Evolutionary conservation across 768 basidiomycete genomes (phyloP), one percentile per base, ranked within the genome.

Genomic region (Candolleomyces aberdarensis): DNA sequence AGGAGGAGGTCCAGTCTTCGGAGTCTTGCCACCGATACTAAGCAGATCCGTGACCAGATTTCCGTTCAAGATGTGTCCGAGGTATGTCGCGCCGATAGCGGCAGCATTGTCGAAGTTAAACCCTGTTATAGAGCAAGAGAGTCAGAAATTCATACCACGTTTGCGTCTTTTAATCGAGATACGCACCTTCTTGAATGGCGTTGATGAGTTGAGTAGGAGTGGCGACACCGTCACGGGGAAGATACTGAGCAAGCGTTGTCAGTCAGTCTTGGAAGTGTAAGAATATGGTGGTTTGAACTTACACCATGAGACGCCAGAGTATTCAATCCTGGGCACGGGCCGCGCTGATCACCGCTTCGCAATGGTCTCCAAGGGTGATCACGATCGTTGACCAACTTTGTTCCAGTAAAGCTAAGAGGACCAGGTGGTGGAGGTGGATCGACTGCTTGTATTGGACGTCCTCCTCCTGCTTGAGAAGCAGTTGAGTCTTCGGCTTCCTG

Each of bases 281-380:
- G 26, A 31, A 5, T 1, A 17, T 10, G 14, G 3, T 26, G 1
- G 26, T 1, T 26, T 2, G 14, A 36, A 62, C 59, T 5, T 62
- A 68, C 65, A 32, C 67, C 67, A 59, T 68, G 65, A 48, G 62
- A 63, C 17, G 67, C 65, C 19, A 68, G 63, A 0, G 67, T 68
- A 41, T 36, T 36, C 36, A 36, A 11, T 36, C 36, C 36, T 11
- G 36, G 36, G 36, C 36, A 36, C 1, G 36, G 36, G 5, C 36
- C 36, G 11, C 36, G 36, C 2, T 3, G 1, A 36, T 36, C 36
- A 3, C 36, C 36, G 1, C 11, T 36, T 11, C 66, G 66, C 58
- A 68, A 52, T 3, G 63, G 52, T 51, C 50, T 59, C 58, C 58
- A 69, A 31, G 68, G 68, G 46, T 69, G 68, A 22, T 40, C 14